Evolutionary conservation across 129 eudicot species (phyloP).

Genomic region (Pulicaria dysenterica): DNA sequence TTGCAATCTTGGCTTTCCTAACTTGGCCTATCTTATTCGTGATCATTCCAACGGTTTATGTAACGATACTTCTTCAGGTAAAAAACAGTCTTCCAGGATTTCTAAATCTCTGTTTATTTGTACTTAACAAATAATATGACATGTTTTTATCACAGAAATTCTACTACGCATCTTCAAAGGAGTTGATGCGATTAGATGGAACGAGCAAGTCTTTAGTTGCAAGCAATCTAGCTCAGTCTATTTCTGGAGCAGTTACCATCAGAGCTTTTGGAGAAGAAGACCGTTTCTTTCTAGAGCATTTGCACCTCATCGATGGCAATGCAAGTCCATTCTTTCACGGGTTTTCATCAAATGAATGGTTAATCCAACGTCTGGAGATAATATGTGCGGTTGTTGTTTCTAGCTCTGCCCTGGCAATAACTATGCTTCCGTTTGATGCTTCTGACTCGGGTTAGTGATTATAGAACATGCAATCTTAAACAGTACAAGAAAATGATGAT

Average conservation of each 20-base stretch:
- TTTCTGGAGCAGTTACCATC: slow-evolving; percentile 70
- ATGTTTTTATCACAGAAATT: slow-evolving; percentile 36
- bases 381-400: slow-evolving; percentile 62
- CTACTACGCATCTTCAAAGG: slow-evolving; percentile 72
- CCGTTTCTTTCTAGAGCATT: slow-evolving; percentile 48
- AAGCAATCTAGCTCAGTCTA: slow-evolving; percentile 69
- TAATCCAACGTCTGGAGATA: slow-evolving; percentile 65
- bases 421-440: slow-evolving; percentile 51
- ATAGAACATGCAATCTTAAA: background rate
- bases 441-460: slow-evolving; percentile 50
- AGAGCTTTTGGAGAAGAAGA: slow-evolving; percentile 78
- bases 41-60: slow-evolving; percentile 48
- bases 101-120: no score
- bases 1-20: slow-evolving; percentile 52
- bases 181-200: slow-evolving; percentile 76
- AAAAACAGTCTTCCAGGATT: background rate
- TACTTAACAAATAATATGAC: background rate
- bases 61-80: slow-evolving; percentile 64
- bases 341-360: slow-evolving; percentile 79
- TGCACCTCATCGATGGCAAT: slow-evolving; percentile 56
- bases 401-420: slow-evolving; percentile 55
- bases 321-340: slow-evolving; percentile 62
- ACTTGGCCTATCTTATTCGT: slow-evolving; percentile 64
- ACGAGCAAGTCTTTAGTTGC: slow-evolving; percentile 73
- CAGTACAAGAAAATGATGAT: background rate